phyloP scores from a whole-genome alignment of 805 yeast genomes.

The Candida quercuum region DNA sequence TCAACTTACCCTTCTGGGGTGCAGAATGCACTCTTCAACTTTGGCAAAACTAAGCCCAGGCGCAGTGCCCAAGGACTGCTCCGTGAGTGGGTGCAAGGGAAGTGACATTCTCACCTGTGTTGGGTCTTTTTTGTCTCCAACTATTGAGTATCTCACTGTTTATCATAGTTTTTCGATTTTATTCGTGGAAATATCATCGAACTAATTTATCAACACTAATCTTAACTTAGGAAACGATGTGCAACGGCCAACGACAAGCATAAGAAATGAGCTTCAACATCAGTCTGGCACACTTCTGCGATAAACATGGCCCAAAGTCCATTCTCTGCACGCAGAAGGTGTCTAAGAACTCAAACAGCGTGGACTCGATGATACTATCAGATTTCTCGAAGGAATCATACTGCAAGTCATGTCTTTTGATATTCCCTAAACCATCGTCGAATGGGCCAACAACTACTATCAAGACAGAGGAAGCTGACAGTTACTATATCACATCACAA shows the following conservation, averaged over 20 bases:
- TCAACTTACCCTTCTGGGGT: constrained; percentile 14
- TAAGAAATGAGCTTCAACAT: constrained; percentile 34
- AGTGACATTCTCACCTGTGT: background rate
- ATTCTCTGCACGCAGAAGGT: constrained; percentile 55
- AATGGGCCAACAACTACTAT: constrained; percentile 29
- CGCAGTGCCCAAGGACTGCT: background rate
- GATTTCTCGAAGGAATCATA: constrained; percentile 38
- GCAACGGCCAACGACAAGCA: too few species aligned
- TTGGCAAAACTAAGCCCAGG: constrained; percentile 3
- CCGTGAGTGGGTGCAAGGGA: background rate
- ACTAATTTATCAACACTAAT: too few species aligned
- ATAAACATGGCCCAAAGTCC: constrained; percentile 69
- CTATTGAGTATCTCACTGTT: too few species aligned
- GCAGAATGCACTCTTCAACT: constrained; percentile 12
- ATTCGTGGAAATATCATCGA: too few species aligned
- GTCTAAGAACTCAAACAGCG: constrained; percentile 13
- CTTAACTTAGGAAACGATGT: too few species aligned
- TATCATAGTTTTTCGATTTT: too few species aligned
- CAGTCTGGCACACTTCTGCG: constrained; percentile 71
- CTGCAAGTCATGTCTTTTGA: constrained; percentile 58
- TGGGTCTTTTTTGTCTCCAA: background rate
- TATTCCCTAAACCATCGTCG: constrained; percentile 39
- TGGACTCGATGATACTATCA: constrained; percentile 29
- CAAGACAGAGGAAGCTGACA: constrained; percentile 18
- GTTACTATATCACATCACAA: constrained; percentile 48